Conservation (phyloP, 345 rosid genomes). For the Populus euphratica region DNA sequence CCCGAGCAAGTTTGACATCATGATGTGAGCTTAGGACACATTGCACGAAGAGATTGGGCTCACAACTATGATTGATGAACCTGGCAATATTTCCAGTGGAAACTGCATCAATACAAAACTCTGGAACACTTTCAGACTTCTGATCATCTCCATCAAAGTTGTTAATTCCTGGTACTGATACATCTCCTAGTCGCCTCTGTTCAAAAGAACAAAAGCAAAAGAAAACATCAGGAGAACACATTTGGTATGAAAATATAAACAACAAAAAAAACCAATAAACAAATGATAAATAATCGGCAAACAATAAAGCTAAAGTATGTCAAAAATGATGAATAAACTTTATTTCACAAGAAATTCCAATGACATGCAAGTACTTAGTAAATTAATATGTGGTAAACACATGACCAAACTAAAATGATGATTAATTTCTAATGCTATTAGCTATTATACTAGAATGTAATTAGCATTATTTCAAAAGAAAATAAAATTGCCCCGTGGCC, state of each 20-base stretch:
- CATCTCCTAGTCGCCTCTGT: slow-evolving; percentile 64
- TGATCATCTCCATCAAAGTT: slow-evolving; percentile 35
- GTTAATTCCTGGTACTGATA: slow-evolving; percentile 30
- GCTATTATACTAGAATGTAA: neutral
- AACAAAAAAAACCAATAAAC: neutral
- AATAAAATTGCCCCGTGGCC: neutral
- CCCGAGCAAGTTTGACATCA: slow-evolving; percentile 74
- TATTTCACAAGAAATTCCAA: neutral
- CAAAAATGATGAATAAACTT: neutral
- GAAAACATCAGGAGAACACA: neutral
- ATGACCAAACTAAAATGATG: neutral
- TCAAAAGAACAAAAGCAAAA: neutral
- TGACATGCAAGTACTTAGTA: neutral
- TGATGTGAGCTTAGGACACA: slow-evolving; percentile 79
- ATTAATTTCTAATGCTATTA: neutral
- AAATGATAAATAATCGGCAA: neutral
- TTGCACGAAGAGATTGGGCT: slow-evolving; percentile 90
- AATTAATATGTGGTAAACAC: neutral
- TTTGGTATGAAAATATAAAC: neutral
- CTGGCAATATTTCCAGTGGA: slow-evolving; percentile 75
- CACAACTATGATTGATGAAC: slow-evolving; percentile 91
- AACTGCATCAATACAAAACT: slow-evolving; percentile 91
- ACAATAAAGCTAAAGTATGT: neutral
- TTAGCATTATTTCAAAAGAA: neutral
- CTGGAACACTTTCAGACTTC: slow-evolving; percentile 57